Evolutionary conservation across 345 rosid genomes (phyloP).

Genomic region (Mercurialis annua): DNA sequence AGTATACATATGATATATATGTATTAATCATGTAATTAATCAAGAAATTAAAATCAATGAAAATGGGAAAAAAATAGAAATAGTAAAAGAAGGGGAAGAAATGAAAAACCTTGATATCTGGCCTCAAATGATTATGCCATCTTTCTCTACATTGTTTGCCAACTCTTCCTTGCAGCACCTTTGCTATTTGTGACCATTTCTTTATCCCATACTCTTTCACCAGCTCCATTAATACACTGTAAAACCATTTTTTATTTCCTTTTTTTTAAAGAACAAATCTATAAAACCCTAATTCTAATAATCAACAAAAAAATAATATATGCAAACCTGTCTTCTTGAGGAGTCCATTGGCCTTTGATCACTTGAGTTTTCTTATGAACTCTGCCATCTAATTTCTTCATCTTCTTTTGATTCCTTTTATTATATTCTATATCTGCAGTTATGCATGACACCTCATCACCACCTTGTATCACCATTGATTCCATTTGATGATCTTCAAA

Average conservation of each 20-base stretch:
- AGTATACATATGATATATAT: too few relatives aligned
- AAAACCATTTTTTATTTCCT: not conserved
- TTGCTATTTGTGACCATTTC: slow-evolving; percentile 72
- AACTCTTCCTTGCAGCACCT: slow-evolving; percentile 51
- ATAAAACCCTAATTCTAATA: not conserved
- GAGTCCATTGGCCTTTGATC: slow-evolving; percentile 75
- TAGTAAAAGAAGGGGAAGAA: not conserved
- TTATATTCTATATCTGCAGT: slow-evolving; percentile 15
- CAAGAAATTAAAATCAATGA: too few relatives aligned
- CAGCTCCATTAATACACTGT: slow-evolving; percentile 46
- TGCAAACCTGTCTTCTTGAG: slow-evolving; percentile 51
- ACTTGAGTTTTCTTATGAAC: slow-evolving; percentile 25
- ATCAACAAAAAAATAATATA: not conserved
- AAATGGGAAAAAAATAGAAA: not conserved
- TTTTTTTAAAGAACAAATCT: not conserved
- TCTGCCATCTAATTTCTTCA: slow-evolving; percentile 22
- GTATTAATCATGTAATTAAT: too few relatives aligned
- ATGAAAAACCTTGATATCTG: slow-evolving; percentile 63
- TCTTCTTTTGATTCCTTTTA: slow-evolving; percentile 21
- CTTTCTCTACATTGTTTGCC: slow-evolving; percentile 93
- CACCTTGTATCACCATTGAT: slow-evolving; percentile 10
- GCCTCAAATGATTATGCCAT: slow-evolving; percentile 86
- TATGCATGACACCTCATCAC: slow-evolving; percentile 23
- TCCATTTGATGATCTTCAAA: slow-evolving; percentile 10
- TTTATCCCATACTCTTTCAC: slow-evolving; percentile 51